Percentiles rank a stretch among this genome's conserved stretches.
phyloP scores from a whole-genome alignment of 371 early-diverging fungal species.

The Umbelopsis sp. region DNA sequence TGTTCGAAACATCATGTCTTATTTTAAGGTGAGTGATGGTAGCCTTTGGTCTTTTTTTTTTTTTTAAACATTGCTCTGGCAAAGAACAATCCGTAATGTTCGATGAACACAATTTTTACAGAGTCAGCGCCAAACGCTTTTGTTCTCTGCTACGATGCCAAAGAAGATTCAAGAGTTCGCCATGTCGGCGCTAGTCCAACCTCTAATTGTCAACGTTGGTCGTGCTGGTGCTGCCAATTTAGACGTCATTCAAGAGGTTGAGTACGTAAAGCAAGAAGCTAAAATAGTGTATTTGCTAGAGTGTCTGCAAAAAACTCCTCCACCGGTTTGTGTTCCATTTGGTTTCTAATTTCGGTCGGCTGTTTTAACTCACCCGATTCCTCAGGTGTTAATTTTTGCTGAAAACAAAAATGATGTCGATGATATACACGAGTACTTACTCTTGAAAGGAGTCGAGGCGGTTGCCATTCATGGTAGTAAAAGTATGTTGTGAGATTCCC shows the following conservation, averaged over 20 bases:
- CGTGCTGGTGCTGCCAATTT: conserved; percentile 97
- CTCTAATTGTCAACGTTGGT: conserved; percentile 97
- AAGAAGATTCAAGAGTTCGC: conserved; percentile 97
- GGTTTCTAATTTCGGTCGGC: no score
- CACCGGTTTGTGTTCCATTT: conserved; percentile 66
- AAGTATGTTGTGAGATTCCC: conserved; percentile 50
- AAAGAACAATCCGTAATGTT: conserved; percentile 14
- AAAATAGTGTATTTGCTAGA: conserved; percentile 92
- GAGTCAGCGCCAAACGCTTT: conserved; percentile 86
- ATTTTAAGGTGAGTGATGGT: conserved; percentile 71
- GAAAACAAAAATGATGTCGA: conserved; percentile 99
- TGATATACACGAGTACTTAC: conserved; percentile 94
- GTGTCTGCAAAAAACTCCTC: conserved; percentile 92
- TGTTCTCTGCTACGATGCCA: conserved; percentile 98
- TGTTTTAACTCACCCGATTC: no score
- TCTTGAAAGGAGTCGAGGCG: conserved; percentile 92
- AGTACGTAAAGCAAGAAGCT: conserved; percentile 94
- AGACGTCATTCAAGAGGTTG: conserved; percentile 98
- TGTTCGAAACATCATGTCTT: conserved; percentile 91
- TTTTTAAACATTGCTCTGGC: neutral
- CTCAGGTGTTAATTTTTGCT: conserved; percentile 92
- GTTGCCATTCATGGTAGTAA: conserved; percentile 97
- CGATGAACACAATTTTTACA: conserved; percentile 4
- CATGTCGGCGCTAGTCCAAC: conserved; percentile 82
- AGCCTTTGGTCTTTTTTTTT: neutral